Evolutionary conservation across 2,329 filamentous ascomycete genomes (phyloP).

Genomic region (Penicillium concentricum): DNA sequence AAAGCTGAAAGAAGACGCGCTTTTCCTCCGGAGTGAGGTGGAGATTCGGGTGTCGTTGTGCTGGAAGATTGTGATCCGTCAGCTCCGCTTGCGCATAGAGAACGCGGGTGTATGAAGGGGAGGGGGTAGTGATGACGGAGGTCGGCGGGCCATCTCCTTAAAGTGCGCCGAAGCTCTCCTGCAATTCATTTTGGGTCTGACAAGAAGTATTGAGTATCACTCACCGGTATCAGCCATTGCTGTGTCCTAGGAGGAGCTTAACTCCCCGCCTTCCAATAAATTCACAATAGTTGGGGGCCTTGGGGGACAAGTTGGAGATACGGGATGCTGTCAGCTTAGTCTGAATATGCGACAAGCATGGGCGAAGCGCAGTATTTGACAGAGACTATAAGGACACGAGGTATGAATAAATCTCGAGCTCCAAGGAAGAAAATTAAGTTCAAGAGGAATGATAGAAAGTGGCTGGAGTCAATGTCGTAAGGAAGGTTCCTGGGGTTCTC

Average conservation of each 20-base stretch:
- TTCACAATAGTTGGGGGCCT: slow-evolving; percentile 22
- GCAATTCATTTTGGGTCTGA: not conserved
- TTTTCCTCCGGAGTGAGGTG: slow-evolving; percentile 92
- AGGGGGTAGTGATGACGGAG: slow-evolving; percentile 15
- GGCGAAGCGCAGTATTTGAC: slow-evolving; percentile 23
- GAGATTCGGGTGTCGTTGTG: slow-evolving; percentile 60
- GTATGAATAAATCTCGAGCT: slow-evolving; percentile 3
- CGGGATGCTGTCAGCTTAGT: slow-evolving; percentile 24
- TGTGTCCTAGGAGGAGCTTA: slow-evolving; percentile 29
- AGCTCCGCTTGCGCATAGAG: slow-evolving; percentile 21
- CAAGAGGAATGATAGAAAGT: slow-evolving; percentile 17
- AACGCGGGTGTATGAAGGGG: slow-evolving; percentile 4
- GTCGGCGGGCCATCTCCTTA: slow-evolving; percentile 28
- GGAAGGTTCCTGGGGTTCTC: slow-evolving; percentile 13
- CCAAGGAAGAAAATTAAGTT: not conserved
- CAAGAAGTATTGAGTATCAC: slow-evolving; percentile 3
- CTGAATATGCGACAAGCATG: slow-evolving; percentile 30
- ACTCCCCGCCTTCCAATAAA: slow-evolving; percentile 26
- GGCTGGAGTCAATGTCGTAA: slow-evolving; percentile 27
- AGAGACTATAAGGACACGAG: not conserved
- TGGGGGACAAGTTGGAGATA: slow-evolving; percentile 17
- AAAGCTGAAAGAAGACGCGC: slow-evolving; percentile 87
- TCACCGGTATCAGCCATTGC: slow-evolving; percentile 37
- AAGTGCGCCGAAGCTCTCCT: slow-evolving; percentile 16
- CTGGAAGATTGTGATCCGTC: slow-evolving; percentile 20